Percentiles rank a stretch among this genome's conserved stretches.
Evolutionary conservation across 1,139 yeast genomes (phyloP).

Genomic region (Wickerhamomyces sp.): DNA sequence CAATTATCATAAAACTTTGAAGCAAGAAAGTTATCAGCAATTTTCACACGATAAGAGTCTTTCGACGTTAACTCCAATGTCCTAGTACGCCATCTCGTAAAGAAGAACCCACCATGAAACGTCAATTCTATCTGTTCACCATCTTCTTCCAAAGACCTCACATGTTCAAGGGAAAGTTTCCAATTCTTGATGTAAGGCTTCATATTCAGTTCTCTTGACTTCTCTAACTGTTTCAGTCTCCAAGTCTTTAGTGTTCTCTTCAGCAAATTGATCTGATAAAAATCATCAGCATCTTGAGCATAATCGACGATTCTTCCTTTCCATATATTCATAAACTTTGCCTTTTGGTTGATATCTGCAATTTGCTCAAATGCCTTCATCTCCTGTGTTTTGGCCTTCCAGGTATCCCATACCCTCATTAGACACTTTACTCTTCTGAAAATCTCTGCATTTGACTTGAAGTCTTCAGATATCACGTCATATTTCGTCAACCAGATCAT

Average conservation of each 20-base stretch:
- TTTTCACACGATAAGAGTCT: conserved; percentile 4
- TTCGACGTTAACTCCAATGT: conserved; percentile 2
- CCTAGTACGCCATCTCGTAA: conserved; percentile 22
- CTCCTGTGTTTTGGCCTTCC: conserved; percentile 13
- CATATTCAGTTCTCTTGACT: not conserved
- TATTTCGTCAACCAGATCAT: conserved; percentile 9
- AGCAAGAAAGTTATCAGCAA: conserved; percentile 7
- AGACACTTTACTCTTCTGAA: conserved; percentile 10
- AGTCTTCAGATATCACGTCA: conserved; percentile 13
- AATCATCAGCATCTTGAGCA: conserved; percentile 4
- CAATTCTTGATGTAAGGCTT: conserved; percentile 10
- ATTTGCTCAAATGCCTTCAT: conserved; percentile 24
- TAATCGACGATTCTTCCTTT: conserved; percentile 4
- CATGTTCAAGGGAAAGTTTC: conserved; percentile 4
- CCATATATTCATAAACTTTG: conserved; percentile 16
- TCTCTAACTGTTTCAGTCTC: conserved; percentile 7
- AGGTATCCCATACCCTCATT: conserved; percentile 16
- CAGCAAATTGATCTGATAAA: conserved; percentile 5
- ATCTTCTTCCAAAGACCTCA: conserved; percentile 9
- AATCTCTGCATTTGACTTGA: conserved; percentile 14
- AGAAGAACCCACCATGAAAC: conserved; percentile 20
- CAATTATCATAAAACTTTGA: conserved; percentile 15
- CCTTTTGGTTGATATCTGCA: conserved; percentile 31
- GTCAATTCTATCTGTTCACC: conserved; percentile 15
- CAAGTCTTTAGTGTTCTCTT: conserved; percentile 8